Base-by-base conservation (phyloP, 352 stramenopile genomes). In the Lagenidium giganteum region DNA sequence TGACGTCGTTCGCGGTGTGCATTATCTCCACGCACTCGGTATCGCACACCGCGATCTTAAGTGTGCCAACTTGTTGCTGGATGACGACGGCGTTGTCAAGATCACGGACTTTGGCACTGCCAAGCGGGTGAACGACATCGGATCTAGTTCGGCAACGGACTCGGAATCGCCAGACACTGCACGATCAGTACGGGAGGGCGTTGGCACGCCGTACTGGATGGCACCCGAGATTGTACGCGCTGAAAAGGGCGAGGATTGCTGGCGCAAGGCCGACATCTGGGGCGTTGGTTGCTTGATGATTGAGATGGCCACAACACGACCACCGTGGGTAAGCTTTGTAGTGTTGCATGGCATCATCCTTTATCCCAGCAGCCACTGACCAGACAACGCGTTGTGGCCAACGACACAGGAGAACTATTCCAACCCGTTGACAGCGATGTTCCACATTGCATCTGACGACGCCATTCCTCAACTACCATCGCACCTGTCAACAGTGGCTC, bases 171-270 rank as follows among this genome's bases (percentile, higher is more conserved):
- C n/a, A n/a, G n/a, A n/a, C n/a, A 49, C 40, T 13, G 44, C 44
- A 1, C 17, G 34, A 34, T 89, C 77, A 0, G 73, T 85, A 17
- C 64, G 72, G 18, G 71, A 90, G 42, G 75, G 78, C 11, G 48
- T 87, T n/a, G 84, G 95, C 0, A 97, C 83, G 13, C 88, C 92
- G n/a, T 96, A 94, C 49, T 97, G 88, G 88, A 97, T 97, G 91
- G 89, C 93, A 6, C 93, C 95, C 0, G 95, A 98, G 70, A 74
- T 98, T n/a, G 85, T 96, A 17, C 86, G 82, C 13, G 81, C 86
- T 14, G 69, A 89, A 38, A 68, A 83, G 47, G 67, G 82, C 3
- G 50, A 40, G 0, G 65, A 91, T 29, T 67, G 61, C 16, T 96
- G 87, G 87, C 75, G 67, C n/a, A 94, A 94, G 42, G 74, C 87